Conservation (phyloP, 352 stramenopile species). For the Globisporangium spinosum region DNA sequence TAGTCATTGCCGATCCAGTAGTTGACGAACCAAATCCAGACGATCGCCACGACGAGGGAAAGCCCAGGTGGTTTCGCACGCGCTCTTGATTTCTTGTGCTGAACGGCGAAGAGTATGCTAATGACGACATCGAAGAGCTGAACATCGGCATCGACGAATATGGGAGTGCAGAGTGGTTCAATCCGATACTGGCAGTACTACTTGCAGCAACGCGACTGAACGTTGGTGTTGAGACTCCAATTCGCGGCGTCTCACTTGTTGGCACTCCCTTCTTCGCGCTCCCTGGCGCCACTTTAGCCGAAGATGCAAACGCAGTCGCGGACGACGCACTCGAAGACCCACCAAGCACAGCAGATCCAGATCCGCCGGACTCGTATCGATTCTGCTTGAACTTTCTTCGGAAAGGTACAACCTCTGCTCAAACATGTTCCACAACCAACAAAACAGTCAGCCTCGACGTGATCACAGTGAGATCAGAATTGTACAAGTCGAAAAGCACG, state of each 20-base stretch:
- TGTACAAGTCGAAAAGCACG: background rate
- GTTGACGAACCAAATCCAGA: background rate
- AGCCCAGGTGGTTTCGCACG: conserved; percentile 7
- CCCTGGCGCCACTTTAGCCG: background rate
- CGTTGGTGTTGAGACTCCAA: background rate
- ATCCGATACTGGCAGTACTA: background rate
- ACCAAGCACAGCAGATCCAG: background rate
- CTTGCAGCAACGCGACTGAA: background rate
- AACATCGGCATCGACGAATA: conserved; percentile 16
- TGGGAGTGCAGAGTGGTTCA: background rate
- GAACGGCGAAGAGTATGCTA: conserved; percentile 7
- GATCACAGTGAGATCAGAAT: too few species aligned
- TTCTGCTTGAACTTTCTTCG: conserved; percentile 11
- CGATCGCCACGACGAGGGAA: conserved; percentile 18
- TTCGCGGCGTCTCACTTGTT: background rate
- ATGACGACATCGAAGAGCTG: conserved; percentile 6
- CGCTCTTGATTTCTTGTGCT: conserved; percentile 10
- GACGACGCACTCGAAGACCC: background rate
- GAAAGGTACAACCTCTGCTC: conserved; percentile 7
- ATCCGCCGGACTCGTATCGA: background rate
- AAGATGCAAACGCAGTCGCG: background rate
- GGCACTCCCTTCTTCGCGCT: background rate
- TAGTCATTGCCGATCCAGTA: background rate
- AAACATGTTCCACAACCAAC: background rate
- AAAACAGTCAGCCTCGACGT: background rate